Percentiles rank a stretch among this genome's conserved stretches.
Conservation (phyloP, 352 stramenopile species). For the Phytophthora boehmeriae region DNA sequence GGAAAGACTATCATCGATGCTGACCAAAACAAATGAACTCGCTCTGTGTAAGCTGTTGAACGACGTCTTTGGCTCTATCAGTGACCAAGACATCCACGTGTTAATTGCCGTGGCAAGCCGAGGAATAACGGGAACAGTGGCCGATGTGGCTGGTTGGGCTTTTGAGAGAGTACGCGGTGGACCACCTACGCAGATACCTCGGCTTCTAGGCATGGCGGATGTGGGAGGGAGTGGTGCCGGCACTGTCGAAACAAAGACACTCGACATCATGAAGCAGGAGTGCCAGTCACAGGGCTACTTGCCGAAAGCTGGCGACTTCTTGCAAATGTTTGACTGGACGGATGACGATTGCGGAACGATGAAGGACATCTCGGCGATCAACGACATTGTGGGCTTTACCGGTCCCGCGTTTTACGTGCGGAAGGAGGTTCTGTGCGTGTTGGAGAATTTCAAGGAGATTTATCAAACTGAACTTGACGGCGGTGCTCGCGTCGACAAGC, state of each 20-base stretch:
- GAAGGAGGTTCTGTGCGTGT: slow-evolving; percentile 13
- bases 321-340: slow-evolving; percentile 5
- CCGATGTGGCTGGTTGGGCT: too few relatives aligned
- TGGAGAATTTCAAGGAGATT: slow-evolving; percentile 4
- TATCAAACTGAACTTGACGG: not conserved
- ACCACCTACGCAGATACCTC: too few relatives aligned
- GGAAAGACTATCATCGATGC: too few relatives aligned
- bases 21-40: not conserved
- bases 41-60: not conserved
- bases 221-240: too few relatives aligned
- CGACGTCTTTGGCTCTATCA: not conserved
- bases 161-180: too few relatives aligned
- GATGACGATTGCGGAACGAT: not conserved
- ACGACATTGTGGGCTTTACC: slow-evolving; percentile 16
- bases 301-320: not conserved
- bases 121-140: too few relatives aligned
- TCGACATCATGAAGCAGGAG: too few relatives aligned
- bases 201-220: too few relatives aligned
- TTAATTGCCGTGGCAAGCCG: not conserved
- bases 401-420: slow-evolving; percentile 14
- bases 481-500: not conserved
- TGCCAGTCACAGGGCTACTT: not conserved
- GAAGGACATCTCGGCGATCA: slow-evolving; percentile 10
- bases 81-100: not conserved
- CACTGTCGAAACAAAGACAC: too few relatives aligned